phyloP scores from a whole-genome alignment of 2,329 filamentous ascomycete genomes.

The Xylariomycetidae sp. region DNA sequence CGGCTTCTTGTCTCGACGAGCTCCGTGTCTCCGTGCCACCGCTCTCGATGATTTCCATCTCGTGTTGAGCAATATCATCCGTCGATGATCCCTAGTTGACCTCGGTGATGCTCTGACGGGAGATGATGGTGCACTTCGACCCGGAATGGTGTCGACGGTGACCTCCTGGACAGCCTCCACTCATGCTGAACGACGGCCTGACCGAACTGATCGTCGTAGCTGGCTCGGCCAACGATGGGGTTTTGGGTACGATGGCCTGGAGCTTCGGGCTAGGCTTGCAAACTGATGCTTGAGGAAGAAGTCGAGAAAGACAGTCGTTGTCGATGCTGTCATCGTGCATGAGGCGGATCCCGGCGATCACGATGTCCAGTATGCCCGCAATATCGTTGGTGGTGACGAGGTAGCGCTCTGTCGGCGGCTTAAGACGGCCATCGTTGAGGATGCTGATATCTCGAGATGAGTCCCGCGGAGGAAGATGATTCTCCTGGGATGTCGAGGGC shows the following conservation, averaged over 20 bases:
- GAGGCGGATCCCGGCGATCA: conserved; percentile 18
- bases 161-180: conserved; percentile 4
- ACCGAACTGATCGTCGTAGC: conserved; percentile 25
- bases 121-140: conserved; percentile 21
- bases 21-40: no score
- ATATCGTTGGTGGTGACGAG: conserved; percentile 22
- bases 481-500: conserved; percentile 5
- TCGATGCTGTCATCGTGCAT: conserved; percentile 10
- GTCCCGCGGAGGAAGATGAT: conserved; percentile 2
- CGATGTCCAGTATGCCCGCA: conserved; percentile 25
- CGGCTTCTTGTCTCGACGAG: no score
- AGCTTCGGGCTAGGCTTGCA: conserved; percentile 13
- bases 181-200: conserved; percentile 19
- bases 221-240: conserved; percentile 19
- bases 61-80: no score
- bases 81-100: conserved; percentile 24
- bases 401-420: conserved; percentile 12
- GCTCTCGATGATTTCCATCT: no score
- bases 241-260: conserved; percentile 17
- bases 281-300: conserved; percentile 13
- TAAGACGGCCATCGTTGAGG: not conserved
- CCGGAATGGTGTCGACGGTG: not conserved
- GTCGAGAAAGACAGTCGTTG: conserved; percentile 13
- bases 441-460: conserved; percentile 1
- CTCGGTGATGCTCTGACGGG: conserved; percentile 27